phyloP scores from a whole-genome alignment of 768 basidiomycete species.

The Amanita fuliginea region DNA sequence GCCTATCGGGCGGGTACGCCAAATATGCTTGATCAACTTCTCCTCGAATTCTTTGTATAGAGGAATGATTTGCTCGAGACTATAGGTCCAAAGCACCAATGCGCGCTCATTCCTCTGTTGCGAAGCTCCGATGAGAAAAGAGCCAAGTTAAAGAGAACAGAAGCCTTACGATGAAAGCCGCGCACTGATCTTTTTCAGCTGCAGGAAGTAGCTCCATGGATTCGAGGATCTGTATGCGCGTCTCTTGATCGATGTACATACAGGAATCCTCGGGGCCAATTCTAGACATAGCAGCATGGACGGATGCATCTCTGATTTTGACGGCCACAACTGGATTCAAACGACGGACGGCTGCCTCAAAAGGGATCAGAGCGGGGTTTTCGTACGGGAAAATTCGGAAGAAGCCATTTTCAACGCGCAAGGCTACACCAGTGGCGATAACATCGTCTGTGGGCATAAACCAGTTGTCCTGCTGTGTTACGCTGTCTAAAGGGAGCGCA shows the following conservation, averaged over 20 bases:
- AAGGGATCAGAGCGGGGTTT: constrained; percentile 59
- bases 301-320: constrained; percentile 61
- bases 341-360: constrained; percentile 64
- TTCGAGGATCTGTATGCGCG: constrained; percentile 77
- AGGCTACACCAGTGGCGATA: constrained; percentile 60
- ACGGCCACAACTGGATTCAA: constrained; percentile 82
- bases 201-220: constrained; percentile 53
- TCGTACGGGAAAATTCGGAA: constrained; percentile 87
- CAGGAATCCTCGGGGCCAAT: constrained; percentile 44
- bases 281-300: constrained; percentile 65
- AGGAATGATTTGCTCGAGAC: constrained; percentile 56
- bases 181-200: constrained; percentile 85
- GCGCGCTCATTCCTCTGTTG: constrained; percentile 56
- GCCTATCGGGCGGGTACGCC: constrained; percentile 36
- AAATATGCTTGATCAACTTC: constrained; percentile 73
- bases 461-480: constrained; percentile 61
- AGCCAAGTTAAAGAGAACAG: background rate
- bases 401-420: constrained; percentile 47
- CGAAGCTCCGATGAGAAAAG: background rate
- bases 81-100: constrained; percentile 77
- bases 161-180: constrained; percentile 56
- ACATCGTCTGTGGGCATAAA: constrained; percentile 71
- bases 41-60: constrained; percentile 65
- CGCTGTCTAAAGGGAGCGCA: constrained; percentile 31
- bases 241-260: constrained; percentile 66